Base-by-base conservation (phyloP, 148 eudicot species). In the Chenopodium album region DNA sequence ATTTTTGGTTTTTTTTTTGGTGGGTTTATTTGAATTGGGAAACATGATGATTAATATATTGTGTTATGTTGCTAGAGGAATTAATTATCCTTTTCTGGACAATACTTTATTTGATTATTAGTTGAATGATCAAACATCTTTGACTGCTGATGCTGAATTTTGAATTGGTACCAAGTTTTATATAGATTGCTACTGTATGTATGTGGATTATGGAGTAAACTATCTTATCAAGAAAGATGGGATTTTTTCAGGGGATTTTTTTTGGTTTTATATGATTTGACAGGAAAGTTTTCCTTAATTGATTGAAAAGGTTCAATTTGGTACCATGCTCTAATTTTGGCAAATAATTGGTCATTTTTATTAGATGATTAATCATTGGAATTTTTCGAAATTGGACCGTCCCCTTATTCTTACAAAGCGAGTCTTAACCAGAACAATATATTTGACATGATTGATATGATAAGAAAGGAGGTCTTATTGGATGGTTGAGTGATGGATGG, bases 111-210 rank as follows among this genome's bases (percentile, higher is more conserved):
- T 11, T 22, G 6, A 12, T 47, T 48, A 11, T 16, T 54, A 54
- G 17, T 54, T 54, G 60, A 54, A 54, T 13, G 60, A 16, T 72
- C 19, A 20, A 28, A 54, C 52, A 37, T 37, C 63, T 63, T 73
- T 62, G 34, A 16, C 50, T 79, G 50, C n/a, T 50, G 64, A 28
- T 78, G 72, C 74, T 50, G 46, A 67, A 29, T 65, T 48, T 71
- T 46, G 56, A 41, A 41, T 6, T 23, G 14, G 17, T n/a, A 52
- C 4, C 6, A 12, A 48, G 6, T 28, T 37, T 6, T 59, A 7
- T n/a, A 3, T 41, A 14, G 12, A 16, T 20, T 54, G 54, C 31
- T 71, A 60, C 2, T 20, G 22, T 70, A 10, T 47, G 41, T 31
- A 29, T 59, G 37, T 5, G 22, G 44, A 28, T 54, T 54, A 16